Conservation (phyloP, 2,329 filamentous ascomycete genomes). For the Colletotrichum trifolii region DNA sequence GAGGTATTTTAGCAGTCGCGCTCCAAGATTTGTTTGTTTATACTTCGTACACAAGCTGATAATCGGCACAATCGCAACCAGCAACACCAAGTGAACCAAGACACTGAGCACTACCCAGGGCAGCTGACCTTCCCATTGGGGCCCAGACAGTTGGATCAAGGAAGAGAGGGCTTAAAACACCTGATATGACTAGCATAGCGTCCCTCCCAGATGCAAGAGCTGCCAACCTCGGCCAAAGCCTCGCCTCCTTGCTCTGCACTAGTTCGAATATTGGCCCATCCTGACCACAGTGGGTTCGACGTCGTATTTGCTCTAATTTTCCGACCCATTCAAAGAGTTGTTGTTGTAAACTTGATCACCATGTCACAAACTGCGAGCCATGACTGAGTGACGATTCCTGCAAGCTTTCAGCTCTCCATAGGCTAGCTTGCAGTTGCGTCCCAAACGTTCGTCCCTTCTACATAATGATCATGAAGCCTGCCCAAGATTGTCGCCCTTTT, state of each 20-base stretch:
- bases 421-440: background rate
- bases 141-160: background rate
- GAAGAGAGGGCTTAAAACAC: too few species aligned
- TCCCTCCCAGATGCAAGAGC: too few species aligned
- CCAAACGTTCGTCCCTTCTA: constrained; percentile 16
- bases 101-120: background rate
- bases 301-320: too few species aligned
- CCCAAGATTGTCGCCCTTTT: background rate
- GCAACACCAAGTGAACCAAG: background rate
- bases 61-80: background rate
- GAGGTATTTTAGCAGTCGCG: background rate
- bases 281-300: too few species aligned
- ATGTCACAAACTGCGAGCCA: too few species aligned
- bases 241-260: too few species aligned
- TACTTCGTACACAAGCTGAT: background rate
- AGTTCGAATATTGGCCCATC: too few species aligned
- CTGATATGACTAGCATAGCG: too few species aligned
- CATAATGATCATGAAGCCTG: background rate
- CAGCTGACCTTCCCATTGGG: background rate
- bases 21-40: constrained; percentile 10
- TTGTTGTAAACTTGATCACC: too few species aligned
- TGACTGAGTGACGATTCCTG: too few species aligned
- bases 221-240: too few species aligned
- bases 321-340: too few species aligned
- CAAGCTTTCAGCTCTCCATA: background rate